Evolutionary conservation across 2,329 filamentous ascomycete genomes (phyloP), one percentile per base, ranked within the genome.

Genomic region (Epichloe festucae): DNA sequence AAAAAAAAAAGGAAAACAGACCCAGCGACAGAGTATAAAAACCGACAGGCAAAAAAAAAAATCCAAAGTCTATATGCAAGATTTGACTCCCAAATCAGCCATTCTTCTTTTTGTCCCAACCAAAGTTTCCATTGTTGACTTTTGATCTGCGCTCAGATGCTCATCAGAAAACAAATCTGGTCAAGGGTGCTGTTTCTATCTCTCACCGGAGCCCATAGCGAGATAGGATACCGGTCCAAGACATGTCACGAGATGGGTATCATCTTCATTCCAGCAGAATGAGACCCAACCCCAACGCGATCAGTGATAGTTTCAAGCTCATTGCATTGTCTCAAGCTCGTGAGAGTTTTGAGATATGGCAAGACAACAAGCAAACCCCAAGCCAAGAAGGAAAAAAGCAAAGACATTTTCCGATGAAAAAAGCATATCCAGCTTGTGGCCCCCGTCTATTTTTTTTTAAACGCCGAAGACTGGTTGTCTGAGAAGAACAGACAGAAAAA

Each of bases 391-490:
- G 49, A 51, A 47, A 44, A 44, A 52, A 35, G 34, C 21, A 45
- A 45, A 54, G 41, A 42, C 12, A 50, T 6, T 10, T 15, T 4
- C 40, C n/a, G 45, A 42, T 50, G 48, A 45, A 44, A 52, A 56
- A 61, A 52, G 41, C 35, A 53, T 55, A 53, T 59, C 53, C 46
- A 47, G 53, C 51, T 21, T 41, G 27, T 46, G 53, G 56, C 52
- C 48, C 53, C 63, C 57, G 57, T 67, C 62, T 67, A 66, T 64
- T 51, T 51, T 47, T 39, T 47, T 39, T 62, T 54, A 53, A 67
- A 66, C 65, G 64, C 65, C 65, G 54, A 54, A 59, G 57, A 56
- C 45, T 42, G 57, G 55, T 50, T 43, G 34, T 59, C 52, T 50
- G 52, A 58, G 48, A 36, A 44, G 10, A 44, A 14, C 45, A 49